Percentiles rank a stretch among this genome's conserved stretches.
phyloP scores from a whole-genome alignment of 2,329 filamentous ascomycete genomes.

The Bipolaris oryzae region DNA sequence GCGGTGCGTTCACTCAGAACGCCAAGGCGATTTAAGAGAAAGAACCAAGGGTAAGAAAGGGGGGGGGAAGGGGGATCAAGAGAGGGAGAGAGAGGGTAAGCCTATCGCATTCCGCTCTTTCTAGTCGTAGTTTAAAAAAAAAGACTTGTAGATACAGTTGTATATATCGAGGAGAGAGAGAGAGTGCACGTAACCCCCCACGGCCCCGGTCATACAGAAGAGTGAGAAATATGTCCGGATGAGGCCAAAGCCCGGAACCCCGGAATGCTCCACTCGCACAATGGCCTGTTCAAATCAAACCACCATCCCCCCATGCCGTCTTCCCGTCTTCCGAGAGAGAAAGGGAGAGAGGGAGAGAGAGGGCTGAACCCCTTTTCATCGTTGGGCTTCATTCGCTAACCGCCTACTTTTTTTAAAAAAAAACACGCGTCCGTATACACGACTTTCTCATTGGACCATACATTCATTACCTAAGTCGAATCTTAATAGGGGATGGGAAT shows the following conservation, averaged over 20 bases:
- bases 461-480: neutral
- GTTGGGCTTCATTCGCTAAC: too few species aligned
- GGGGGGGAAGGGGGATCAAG: too few species aligned
- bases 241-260: constrained; percentile 1
- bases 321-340: neutral
- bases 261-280: constrained; percentile 2
- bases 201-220: neutral
- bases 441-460: neutral
- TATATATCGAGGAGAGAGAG: too few species aligned
- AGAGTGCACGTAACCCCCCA: constrained; percentile 17
- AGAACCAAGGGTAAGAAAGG: neutral
- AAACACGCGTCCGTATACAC: neutral
- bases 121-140: too few species aligned
- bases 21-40: too few species aligned
- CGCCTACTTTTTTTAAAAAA: too few species aligned
- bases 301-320: neutral
- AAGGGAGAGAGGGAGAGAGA: too few species aligned
- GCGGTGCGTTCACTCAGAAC: too few species aligned
- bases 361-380: too few species aligned
- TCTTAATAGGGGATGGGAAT: neutral
- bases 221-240: neutral
- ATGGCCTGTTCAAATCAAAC: neutral
- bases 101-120: too few species aligned
- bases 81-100: too few species aligned
- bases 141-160: too few species aligned